Base-by-base conservation (phyloP, 1,284 basidiomycete genomes). In the Grifola frondosa region DNA sequence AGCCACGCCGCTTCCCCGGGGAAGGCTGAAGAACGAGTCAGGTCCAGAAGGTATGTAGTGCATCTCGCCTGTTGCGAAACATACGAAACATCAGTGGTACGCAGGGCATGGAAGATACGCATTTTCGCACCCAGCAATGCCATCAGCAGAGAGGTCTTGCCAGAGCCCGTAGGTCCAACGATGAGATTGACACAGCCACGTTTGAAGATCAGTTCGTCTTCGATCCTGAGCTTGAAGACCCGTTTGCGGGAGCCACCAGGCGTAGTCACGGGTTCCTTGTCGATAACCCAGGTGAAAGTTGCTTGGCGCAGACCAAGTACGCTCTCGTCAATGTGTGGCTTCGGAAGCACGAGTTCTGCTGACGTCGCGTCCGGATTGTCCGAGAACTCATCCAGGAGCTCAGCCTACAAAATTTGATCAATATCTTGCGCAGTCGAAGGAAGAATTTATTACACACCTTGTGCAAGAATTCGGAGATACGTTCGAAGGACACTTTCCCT, bases 21-120 rank as follows among this genome's bases (percentile, higher is more conserved):
- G 84, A 8, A 88, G 70, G 46, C 78, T 78, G 59, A 73, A 84
- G 72, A 79, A 84, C 0, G 81, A 77, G 23, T 71, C 73, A 15
- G 74, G 68, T 7, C 68, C 67, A 9, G 66, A 58, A 6, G 76
- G 70, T 13, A 71, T 59, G 49, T 74, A 80, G 52, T 82, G 78
- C 78, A 82, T 75, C 54, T 81, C 76, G 22, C 74, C 76, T 65
- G 32, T 20, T n/a, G n/a, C n/a, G n/a, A 12, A 22, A 12, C 16
- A 12, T 4, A 7, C 22, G n/a, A 30, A 17, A 32, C 11, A 34
- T 54, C 50, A 48, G 44, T 37, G 38, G n/a, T 32, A 47, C 1
- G 12, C 23, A 28, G 12, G 35, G 12, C 37, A 37, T 41, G 50
- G 55, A 60, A 57, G n/a, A 52, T 48, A 33, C 12, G 25, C 43